Base-by-base conservation (phyloP, 257 asterid genomes). In the Haberlea rhodopensis region DNA sequence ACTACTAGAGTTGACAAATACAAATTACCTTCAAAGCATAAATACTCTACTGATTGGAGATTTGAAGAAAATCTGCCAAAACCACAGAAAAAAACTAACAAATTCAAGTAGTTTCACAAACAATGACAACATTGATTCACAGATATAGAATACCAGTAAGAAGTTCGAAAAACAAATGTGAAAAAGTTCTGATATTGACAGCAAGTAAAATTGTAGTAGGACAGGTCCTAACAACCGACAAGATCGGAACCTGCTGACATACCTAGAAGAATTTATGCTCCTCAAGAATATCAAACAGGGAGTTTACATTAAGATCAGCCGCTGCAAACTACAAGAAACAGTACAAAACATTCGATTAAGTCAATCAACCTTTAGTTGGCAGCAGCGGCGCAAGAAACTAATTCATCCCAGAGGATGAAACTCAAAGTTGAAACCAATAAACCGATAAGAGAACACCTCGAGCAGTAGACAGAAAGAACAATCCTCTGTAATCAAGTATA, bases 211-310 rank as follows among this genome's bases (percentile, higher is more conserved):
- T 2, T 16, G 48, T 27, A 67, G 18, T 4, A 57, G 16, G 46
- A 57, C 31, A 9, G 49, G 7, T 48, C 45, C 46, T 46, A 67
- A 46, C 71, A 40, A 67, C 65, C 19, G 34, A 49, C 4, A 1
- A 29, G 52, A 31, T 31, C 53, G 46, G 69, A 58, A 23, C 45
- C 58, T 18, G 29, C 8, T 3, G 28, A 23, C 45, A 27, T 25
- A 18, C 25, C 58, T 19, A 6, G 13, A 5, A 5, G 32, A 48
- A 29, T 18, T 48, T 26, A 4, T 20, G 2, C 22, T 21, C 37
- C 34, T 60, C 54, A 40, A 37, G 66, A 1, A 7, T 22, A 8
- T 22, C 6, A 60, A 21, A n/a, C 20, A 21, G 2, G 53, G 31
- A 60, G 53, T 60, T 32, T 19, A 60, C 43, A 32, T 1, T 3